A percentile compares a stretch with the other conserved stretches of the same genome.
These are phyloP conservation scores for Colletotrichum spaethianum DNA, from an alignment of 2,329 filamentous ascomycete species.

Conservation along the genomic window DNA sequence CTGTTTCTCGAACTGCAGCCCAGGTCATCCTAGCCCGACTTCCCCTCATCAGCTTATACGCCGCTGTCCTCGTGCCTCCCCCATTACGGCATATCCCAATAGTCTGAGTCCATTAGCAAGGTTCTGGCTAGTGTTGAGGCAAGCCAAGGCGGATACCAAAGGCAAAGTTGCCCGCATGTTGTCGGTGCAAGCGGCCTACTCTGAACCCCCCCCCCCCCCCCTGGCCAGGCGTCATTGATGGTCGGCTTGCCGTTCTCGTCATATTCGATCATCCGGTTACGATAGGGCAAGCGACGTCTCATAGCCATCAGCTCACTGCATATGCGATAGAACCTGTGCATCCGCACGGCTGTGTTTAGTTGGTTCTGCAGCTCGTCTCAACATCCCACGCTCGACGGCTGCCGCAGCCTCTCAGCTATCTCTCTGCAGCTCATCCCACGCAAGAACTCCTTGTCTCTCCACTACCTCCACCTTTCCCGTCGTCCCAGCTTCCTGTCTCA, in stretches of 20 bases:
- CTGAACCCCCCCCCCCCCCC: neutral
- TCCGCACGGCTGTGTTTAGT: constrained; percentile 1
- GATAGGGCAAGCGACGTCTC: neutral
- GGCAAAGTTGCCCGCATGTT: constrained; percentile 31
- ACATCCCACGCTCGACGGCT: constrained; percentile 19
- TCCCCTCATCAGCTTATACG: constrained; percentile 16
- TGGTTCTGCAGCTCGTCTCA: constrained; percentile 11
- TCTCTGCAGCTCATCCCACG: constrained; percentile 31
- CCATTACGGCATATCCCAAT: constrained; percentile 30
- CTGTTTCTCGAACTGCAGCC: neutral
- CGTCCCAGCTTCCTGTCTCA: constrained; percentile 31
- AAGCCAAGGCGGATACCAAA: constrained; percentile 32
- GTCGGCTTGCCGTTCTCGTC: constrained; percentile 18
- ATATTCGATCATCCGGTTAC: neutral
- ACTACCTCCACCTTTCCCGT: constrained; percentile 21
- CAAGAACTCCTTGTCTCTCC: constrained; percentile 26
- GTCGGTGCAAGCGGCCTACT: constrained; percentile 30
- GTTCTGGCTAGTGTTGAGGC: constrained; percentile 35
- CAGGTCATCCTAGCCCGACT: constrained; percentile 16
- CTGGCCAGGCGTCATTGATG: neutral
- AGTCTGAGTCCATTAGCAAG: constrained; percentile 28
- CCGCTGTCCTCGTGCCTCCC: constrained; percentile 31
- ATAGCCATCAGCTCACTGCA: neutral
- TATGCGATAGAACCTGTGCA: neutral
- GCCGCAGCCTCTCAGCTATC: constrained; percentile 16